Evolutionary conservation across 2,329 filamentous ascomycete species (phyloP).

Genomic region (Samsoniella hepiali): DNA sequence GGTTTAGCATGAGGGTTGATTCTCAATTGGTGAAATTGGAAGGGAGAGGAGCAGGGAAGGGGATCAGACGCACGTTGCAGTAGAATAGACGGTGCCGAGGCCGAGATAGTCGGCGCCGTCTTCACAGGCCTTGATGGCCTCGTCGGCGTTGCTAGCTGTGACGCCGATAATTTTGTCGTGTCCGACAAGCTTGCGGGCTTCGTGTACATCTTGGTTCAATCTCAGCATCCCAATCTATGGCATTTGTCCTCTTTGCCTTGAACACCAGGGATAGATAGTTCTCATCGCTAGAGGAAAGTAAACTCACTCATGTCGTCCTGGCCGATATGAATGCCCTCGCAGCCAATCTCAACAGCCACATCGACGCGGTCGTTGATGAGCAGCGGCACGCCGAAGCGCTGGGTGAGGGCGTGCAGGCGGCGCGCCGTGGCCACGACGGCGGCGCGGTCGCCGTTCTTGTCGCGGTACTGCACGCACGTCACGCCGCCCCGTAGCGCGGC

Average conservation of each 20-base stretch:
- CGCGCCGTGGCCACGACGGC: conserved; percentile 67
- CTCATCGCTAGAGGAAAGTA: not conserved
- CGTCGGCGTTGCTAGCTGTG: conserved; percentile 70
- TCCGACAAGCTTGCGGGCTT: conserved; percentile 70
- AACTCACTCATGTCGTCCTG: conserved; percentile 83
- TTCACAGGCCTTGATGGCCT: conserved; percentile 68
- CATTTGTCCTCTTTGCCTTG: not conserved
- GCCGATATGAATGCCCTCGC: conserved; percentile 90
- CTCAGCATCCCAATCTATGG: not conserved
- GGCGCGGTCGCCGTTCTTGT: conserved; percentile 77
- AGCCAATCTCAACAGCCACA: conserved; percentile 78
- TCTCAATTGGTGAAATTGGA: not conserved
- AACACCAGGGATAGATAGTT: not conserved
- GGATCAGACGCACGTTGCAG: conserved; percentile 59
- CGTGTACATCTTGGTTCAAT: conserved; percentile 24
- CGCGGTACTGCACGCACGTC: conserved; percentile 84
- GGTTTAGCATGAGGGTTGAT: not conserved
- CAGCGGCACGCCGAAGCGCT: conserved; percentile 67
- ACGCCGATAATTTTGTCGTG: conserved; percentile 80
- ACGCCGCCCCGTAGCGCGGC: conserved; percentile 75
- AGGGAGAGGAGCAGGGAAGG: conserved; percentile 4
- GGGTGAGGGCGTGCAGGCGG: conserved; percentile 68
- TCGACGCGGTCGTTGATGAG: conserved; percentile 93
- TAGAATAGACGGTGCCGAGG: conserved; percentile 85
- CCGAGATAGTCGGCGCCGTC: conserved; percentile 88